phyloP scores from a whole-genome alignment of 2,329 filamentous ascomycete species.

The Tolypocladium cylindrosporum region DNA sequence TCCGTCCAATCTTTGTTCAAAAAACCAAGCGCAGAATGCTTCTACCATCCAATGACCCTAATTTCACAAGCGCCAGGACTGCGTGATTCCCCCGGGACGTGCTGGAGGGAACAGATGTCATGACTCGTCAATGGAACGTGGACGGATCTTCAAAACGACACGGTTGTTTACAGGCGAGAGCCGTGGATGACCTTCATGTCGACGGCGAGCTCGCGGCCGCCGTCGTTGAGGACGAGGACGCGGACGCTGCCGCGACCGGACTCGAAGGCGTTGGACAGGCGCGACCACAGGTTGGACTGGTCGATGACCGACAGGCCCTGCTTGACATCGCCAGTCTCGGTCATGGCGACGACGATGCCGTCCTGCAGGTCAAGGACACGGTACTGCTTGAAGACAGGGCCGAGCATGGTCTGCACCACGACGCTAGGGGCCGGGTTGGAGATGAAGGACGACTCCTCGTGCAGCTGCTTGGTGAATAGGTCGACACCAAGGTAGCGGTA shows the following conservation, averaged over 20 bases:
- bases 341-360: slow-evolving; percentile 86
- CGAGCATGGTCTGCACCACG: slow-evolving; percentile 98
- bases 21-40: slow-evolving; percentile 8
- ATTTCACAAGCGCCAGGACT: slow-evolving; percentile 11
- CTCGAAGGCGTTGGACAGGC: slow-evolving; percentile 76
- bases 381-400: slow-evolving; percentile 99
- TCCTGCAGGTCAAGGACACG: slow-evolving; percentile 95
- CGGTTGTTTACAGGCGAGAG: slow-evolving; percentile 46
- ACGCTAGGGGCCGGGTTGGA: slow-evolving; percentile 95
- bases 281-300: slow-evolving; percentile 80
- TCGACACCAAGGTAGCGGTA: slow-evolving; percentile 99
- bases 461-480: slow-evolving; percentile 98
- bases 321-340: slow-evolving; percentile 98
- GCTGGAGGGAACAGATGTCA: not conserved
- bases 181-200: slow-evolving; percentile 98
- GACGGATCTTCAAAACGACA: not conserved
- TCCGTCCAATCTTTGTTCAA: slow-evolving; percentile 21
- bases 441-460: slow-evolving; percentile 97
- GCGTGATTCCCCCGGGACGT: slow-evolving; percentile 1
- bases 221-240: slow-evolving; percentile 90
- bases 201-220: slow-evolving; percentile 87
- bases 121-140: slow-evolving; percentile 5
- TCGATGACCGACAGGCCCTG: slow-evolving; percentile 86
- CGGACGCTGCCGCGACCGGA: slow-evolving; percentile 89
- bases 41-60: slow-evolving; percentile 15